Conservation (phyloP, 495 filamentous ascomycete genomes). For the Penicillium goetzii region DNA sequence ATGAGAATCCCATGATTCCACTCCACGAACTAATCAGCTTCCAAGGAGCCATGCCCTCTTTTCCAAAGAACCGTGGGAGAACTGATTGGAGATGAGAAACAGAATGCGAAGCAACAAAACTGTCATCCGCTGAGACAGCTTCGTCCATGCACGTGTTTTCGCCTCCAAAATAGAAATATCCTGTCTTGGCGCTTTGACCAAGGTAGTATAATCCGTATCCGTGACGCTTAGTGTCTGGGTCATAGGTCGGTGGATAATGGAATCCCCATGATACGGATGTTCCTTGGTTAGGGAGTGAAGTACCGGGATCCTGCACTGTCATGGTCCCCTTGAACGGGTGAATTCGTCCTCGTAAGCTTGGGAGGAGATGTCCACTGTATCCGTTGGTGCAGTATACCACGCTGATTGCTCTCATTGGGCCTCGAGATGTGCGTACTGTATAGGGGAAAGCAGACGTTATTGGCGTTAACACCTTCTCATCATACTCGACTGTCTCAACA, state of each 20-base stretch:
- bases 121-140: constrained; percentile 55
- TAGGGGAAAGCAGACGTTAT: constrained; percentile 22
- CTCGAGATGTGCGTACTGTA: constrained; percentile 64
- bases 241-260: constrained; percentile 31
- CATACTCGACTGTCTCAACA: constrained; percentile 45
- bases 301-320: constrained; percentile 62
- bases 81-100: constrained; percentile 35
- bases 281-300: constrained; percentile 34
- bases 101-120: constrained; percentile 44
- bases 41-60: constrained; percentile 25
- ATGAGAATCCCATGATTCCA: constrained; percentile 79
- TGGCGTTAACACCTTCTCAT: constrained; percentile 15
- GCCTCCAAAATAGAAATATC: constrained; percentile 52
- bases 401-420: constrained; percentile 56
- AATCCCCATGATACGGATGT: constrained; percentile 40
- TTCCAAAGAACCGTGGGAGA: constrained; percentile 48
- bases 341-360: constrained; percentile 66
- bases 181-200: constrained; percentile 60
- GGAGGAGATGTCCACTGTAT: constrained; percentile 75
- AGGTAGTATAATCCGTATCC: constrained; percentile 78
- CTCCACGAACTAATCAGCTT: constrained; percentile 67
- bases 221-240: constrained; percentile 33
- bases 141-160: constrained; percentile 67
- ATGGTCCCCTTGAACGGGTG: constrained; percentile 80
- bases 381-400: constrained; percentile 80